These are phyloP conservation scores for Boeremia lycopersici DNA, from an alignment of 2,329 filamentous ascomycete species.

Conservation along the genomic window DNA sequence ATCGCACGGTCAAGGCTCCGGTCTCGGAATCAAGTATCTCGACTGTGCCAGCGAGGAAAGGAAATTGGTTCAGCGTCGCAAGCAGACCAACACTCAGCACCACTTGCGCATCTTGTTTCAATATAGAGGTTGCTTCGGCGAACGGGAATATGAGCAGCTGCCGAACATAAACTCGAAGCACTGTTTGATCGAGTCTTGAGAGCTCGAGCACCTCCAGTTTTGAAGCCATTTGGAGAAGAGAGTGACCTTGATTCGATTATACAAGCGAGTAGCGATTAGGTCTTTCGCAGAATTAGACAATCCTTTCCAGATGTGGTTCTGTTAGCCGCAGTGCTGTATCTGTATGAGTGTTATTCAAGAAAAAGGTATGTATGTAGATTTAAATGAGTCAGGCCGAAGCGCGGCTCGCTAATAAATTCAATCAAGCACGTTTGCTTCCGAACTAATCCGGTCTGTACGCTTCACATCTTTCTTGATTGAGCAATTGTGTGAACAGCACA, in stretches of 20 bases:
- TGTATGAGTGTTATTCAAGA: no score
- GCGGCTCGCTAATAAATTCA: no score
- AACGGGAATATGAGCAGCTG: conserved; percentile 10
- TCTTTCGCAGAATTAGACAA: no score
- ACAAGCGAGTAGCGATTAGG: neutral
- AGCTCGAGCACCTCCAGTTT: neutral
- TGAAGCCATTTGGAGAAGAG: neutral
- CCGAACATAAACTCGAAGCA: conserved; percentile 12
- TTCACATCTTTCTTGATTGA: neutral
- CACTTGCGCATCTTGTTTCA: neutral
- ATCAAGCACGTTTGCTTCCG: neutral
- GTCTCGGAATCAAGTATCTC: neutral
- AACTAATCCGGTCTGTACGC: neutral
- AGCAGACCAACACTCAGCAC: neutral
- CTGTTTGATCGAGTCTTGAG: neutral
- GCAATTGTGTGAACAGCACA: no score
- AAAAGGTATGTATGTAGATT: no score
- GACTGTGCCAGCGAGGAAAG: conserved; percentile 9
- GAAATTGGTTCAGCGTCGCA: conserved; percentile 1
- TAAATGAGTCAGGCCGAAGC: no score
- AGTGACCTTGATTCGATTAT: neutral
- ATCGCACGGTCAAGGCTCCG: neutral
- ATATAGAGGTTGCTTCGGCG: neutral
- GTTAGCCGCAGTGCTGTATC: no score
- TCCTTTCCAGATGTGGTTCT: no score